phyloP scores from a whole-genome alignment of 2,329 filamentous ascomycete species.

The Ploettnerulaceae sp. region DNA sequence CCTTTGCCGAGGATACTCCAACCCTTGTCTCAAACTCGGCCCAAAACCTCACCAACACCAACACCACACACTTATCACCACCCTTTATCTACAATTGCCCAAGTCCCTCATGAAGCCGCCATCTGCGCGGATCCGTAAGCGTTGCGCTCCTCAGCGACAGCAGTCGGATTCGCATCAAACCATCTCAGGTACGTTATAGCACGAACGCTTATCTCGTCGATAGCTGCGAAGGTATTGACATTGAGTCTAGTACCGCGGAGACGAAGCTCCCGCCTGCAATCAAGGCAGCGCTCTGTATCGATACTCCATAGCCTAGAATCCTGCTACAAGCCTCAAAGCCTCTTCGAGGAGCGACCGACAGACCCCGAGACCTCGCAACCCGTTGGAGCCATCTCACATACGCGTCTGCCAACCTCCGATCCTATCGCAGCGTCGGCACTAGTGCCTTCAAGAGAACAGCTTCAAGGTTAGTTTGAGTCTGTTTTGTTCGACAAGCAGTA shows the following conservation, averaged over 20 bases:
- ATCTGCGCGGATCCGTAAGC: constrained; percentile 10
- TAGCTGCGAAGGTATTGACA: constrained; percentile 7
- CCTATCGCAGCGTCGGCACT: constrained; percentile 16
- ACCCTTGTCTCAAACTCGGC: constrained; percentile 6
- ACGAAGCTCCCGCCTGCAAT: constrained; percentile 19
- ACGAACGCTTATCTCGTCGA: constrained; percentile 8
- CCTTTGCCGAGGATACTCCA: constrained; percentile 10
- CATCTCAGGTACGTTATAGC: constrained; percentile 8
- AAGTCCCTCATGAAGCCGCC: constrained; percentile 8
- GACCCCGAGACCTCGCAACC: constrained; percentile 17
- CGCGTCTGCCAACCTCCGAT: constrained; percentile 16
- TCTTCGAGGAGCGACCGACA: constrained; percentile 17
- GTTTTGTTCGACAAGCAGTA: constrained; percentile 16
- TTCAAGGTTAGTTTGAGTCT: constrained; percentile 19
- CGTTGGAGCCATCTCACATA: constrained; percentile 16
- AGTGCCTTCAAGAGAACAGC: constrained; percentile 15
- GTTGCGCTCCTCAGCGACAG: constrained; percentile 8
- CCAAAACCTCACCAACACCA: constrained; percentile 5
- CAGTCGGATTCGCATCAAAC: constrained; percentile 10
- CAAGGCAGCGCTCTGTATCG: constrained; percentile 15
- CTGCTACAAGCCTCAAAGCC: too few species aligned
- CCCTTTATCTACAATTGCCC: constrained; percentile 11
- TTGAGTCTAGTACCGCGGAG: constrained; percentile 9
- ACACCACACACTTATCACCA: constrained; percentile 11
- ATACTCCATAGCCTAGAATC: constrained; percentile 16